Evolutionary conservation across 345 rosid genomes (phyloP).

Genomic region (Linum trigynum): DNA sequence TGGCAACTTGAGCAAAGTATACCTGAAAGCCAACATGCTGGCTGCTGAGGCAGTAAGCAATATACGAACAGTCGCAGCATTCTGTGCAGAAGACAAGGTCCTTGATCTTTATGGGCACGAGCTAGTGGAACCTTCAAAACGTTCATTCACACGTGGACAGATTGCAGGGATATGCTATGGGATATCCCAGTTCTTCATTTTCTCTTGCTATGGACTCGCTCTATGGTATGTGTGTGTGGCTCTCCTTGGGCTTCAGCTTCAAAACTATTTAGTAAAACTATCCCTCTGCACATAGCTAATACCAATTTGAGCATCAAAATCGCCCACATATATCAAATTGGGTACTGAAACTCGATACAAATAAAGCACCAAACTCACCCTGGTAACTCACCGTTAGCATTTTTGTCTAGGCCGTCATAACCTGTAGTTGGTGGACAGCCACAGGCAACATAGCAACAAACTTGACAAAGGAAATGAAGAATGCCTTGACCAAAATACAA

Average conservation of each 20-base stretch:
- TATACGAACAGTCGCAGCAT: slow-evolving; percentile 86
- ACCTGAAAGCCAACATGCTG: slow-evolving; percentile 86
- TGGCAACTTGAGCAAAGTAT: slow-evolving; percentile 87
- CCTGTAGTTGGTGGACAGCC: no score
- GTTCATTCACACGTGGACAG: slow-evolving; percentile 77
- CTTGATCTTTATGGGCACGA: slow-evolving; percentile 65
- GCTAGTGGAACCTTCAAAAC: slow-evolving; percentile 71
- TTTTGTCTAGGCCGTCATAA: no score
- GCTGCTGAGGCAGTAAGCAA: slow-evolving; percentile 96
- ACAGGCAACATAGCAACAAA: no score
- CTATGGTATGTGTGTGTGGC: slow-evolving; percentile 67
- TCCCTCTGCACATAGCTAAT: background rate
- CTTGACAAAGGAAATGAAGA: no score
- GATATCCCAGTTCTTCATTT: slow-evolving; percentile 90
- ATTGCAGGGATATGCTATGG: slow-evolving; percentile 88
- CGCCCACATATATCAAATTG: no score
- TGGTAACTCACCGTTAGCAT: no score
- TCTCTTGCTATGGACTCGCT: slow-evolving; percentile 92
- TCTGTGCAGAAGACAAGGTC: slow-evolving; percentile 82
- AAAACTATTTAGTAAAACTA: background rate
- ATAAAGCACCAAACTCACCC: no score
- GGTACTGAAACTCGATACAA: no score
- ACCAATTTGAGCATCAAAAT: no score
- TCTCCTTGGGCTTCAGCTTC: slow-evolving; percentile 7
- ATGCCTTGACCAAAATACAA: no score